These are phyloP conservation scores for Pythium folliculosum DNA, from an alignment of 352 stramenopile genomes.

Conservation along the genomic window DNA sequence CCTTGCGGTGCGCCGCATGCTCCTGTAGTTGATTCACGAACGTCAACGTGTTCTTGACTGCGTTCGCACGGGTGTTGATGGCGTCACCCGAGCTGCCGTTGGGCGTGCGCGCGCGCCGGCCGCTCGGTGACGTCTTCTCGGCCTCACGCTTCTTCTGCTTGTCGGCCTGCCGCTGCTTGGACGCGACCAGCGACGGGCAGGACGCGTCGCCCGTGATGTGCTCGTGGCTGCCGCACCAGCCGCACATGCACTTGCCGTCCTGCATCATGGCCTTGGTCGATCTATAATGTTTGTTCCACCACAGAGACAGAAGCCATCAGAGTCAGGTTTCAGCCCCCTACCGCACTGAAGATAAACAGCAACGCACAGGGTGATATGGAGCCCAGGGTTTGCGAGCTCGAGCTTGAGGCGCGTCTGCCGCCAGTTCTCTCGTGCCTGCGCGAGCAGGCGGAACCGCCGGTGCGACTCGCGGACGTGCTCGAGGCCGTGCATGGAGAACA, in stretches of 20 bases:
- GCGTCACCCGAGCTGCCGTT: slow-evolving; percentile 16
- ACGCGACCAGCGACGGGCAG: slow-evolving; percentile 45
- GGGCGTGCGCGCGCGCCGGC: slow-evolving; percentile 15
- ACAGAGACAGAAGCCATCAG: slow-evolving; percentile 2
- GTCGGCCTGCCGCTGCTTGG: slow-evolving; percentile 62
- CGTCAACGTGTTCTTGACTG: slow-evolving; percentile 49
- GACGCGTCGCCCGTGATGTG: slow-evolving; percentile 66
- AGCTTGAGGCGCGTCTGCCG: slow-evolving; percentile 76
- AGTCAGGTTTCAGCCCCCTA: not conserved
- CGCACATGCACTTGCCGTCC: slow-evolving; percentile 78
- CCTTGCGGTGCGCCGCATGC: slow-evolving; percentile 13
- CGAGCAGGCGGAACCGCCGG: slow-evolving; percentile 56
- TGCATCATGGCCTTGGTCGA: slow-evolving; percentile 86
- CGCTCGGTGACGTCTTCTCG: slow-evolving; percentile 4
- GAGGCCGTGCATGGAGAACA: slow-evolving; percentile 76
- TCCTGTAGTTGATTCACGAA: slow-evolving; percentile 40
- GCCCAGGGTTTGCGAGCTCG: slow-evolving; percentile 61
- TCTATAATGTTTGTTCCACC: slow-evolving; percentile 27
- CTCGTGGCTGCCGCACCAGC: slow-evolving; percentile 73
- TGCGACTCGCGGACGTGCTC: slow-evolving; percentile 65
- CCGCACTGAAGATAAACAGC: not conserved
- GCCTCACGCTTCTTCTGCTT: slow-evolving; percentile 46
- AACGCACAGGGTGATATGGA: slow-evolving; percentile 70
- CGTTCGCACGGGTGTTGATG: slow-evolving; percentile 41
- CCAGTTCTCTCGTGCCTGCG: slow-evolving; percentile 73